Conservation (phyloP, 495 filamentous ascomycete species). For the Aspergillus campestris region DNA sequence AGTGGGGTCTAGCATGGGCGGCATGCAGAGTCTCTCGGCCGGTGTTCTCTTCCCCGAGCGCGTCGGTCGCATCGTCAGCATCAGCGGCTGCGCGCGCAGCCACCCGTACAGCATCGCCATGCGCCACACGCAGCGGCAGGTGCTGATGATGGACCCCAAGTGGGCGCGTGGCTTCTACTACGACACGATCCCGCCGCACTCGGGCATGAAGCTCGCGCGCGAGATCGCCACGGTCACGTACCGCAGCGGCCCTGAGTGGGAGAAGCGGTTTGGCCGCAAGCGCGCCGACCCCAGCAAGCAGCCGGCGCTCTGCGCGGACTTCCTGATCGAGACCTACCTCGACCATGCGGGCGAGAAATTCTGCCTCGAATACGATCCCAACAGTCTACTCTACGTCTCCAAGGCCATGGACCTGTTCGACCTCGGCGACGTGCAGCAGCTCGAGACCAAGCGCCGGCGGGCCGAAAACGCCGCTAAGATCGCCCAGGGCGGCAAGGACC, state of each 20-base stretch:
- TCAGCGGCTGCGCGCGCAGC: slow-evolving; percentile 88
- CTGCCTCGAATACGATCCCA: slow-evolving; percentile 95
- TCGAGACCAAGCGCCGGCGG: slow-evolving; percentile 38
- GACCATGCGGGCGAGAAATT: slow-evolving; percentile 99
- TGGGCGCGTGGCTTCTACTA: slow-evolving; percentile 99
- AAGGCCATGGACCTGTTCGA: slow-evolving; percentile 99
- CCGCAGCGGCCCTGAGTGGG: slow-evolving; percentile 95
- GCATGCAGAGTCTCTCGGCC: slow-evolving; percentile 92
- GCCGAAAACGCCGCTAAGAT: slow-evolving; percentile 43
- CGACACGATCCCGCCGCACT: slow-evolving; percentile 77
- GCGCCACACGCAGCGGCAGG: slow-evolving; percentile 97
- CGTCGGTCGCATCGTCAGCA: slow-evolving; percentile 74
- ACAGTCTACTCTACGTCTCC: slow-evolving; percentile 91
- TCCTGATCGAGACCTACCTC: slow-evolving; percentile 96
- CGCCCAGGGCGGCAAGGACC: slow-evolving; percentile 19
- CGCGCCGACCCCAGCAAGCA: slow-evolving; percentile 79
- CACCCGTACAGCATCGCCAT: slow-evolving; percentile 98
- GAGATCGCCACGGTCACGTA: slow-evolving; percentile 98
- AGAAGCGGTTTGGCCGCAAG: slow-evolving; percentile 82
- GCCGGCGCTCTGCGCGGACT: slow-evolving; percentile 91
- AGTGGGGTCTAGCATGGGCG: slow-evolving; percentile 95
- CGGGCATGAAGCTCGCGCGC: slow-evolving; percentile 94
- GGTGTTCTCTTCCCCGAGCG: slow-evolving; percentile 80
- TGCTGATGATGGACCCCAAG: slow-evolving; percentile 96
- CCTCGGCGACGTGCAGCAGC: slow-evolving; percentile 62